phyloP scores from a whole-genome alignment of 805 yeast genomes.

The Ogataea paraovalis region DNA sequence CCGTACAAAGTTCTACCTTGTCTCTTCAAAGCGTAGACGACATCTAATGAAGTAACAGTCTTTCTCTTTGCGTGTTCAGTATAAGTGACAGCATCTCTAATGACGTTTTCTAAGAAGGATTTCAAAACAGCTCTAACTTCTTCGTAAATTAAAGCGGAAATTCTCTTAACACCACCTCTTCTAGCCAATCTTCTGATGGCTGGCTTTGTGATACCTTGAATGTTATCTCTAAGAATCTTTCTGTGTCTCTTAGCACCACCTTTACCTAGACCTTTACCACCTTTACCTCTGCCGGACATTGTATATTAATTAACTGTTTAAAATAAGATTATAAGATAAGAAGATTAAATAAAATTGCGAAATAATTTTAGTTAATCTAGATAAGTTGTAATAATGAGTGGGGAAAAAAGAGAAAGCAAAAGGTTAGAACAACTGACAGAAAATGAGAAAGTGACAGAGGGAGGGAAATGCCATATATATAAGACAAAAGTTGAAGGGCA shows the following conservation, averaged over 20 bases:
- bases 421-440: neutral
- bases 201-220: constrained; percentile 99
- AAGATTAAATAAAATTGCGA: neutral
- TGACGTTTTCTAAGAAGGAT: constrained; percentile 93
- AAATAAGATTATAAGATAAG: neutral
- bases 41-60: constrained; percentile 98
- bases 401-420: neutral
- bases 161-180: constrained; percentile 99
- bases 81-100: constrained; percentile 98
- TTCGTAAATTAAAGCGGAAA: constrained; percentile 97
- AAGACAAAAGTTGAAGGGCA: neutral
- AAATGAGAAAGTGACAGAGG: neutral
- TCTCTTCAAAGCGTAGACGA: constrained; percentile 98
- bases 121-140: constrained; percentile 97
- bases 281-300: constrained; percentile 99
- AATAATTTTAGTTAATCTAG: neutral
- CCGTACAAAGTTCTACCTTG: constrained; percentile 99
- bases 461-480: constrained; percentile 2
- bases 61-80: constrained; percentile 99
- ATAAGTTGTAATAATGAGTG: neutral
- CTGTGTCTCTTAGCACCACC: constrained; percentile 99
- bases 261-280: constrained; percentile 99
- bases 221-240: constrained; percentile 98
- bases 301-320: constrained; percentile 16
- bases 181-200: constrained; percentile 99